Percentiles rank a stretch among this genome's conserved stretches.
These are phyloP conservation scores for Cubamyces lactineus DNA, from an alignment of 768 basidiomycete genomes.

Conservation along the genomic window DNA sequence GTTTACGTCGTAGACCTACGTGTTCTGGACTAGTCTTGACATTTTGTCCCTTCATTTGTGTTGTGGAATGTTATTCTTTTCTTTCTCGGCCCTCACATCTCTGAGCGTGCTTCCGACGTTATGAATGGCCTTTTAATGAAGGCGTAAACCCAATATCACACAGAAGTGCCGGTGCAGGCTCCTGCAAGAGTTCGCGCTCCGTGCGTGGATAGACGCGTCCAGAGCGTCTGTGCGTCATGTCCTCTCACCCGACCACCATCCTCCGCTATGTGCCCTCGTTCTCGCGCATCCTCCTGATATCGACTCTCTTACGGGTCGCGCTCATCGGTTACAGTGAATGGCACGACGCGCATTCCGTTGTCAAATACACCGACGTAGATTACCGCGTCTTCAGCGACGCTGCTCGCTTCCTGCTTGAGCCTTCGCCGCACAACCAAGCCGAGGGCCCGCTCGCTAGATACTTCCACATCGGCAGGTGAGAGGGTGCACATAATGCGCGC, in stretches of 20 bases:
- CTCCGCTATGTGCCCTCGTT: constrained; percentile 40
- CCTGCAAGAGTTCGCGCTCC: neutral
- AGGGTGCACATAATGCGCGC: constrained; percentile 21
- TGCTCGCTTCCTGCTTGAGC: constrained; percentile 60
- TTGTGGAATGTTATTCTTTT: constrained; percentile 28
- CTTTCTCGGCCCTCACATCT: neutral
- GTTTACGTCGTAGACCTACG: constrained; percentile 26
- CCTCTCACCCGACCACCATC: constrained; percentile 18
- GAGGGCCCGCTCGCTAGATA: constrained; percentile 57
- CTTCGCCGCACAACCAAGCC: constrained; percentile 51
- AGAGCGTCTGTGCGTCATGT: constrained; percentile 11
- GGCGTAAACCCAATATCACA: too few relatives aligned
- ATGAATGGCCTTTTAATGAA: too few relatives aligned
- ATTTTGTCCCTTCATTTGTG: constrained; percentile 20
- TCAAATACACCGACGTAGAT: constrained; percentile 99
- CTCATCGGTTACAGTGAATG: constrained; percentile 89
- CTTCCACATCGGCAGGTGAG: constrained; percentile 75
- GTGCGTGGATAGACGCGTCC: neutral
- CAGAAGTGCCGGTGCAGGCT: too few relatives aligned
- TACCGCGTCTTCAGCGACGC: constrained; percentile 97
- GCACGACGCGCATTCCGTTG: constrained; percentile 79
- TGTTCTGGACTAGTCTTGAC: constrained; percentile 23
- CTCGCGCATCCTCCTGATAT: constrained; percentile 55
- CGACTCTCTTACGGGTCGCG: constrained; percentile 61
- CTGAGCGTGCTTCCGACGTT: neutral